Conservation (phyloP, 1,284 basidiomycete genomes). For the Xerocomus amazonicus region DNA sequence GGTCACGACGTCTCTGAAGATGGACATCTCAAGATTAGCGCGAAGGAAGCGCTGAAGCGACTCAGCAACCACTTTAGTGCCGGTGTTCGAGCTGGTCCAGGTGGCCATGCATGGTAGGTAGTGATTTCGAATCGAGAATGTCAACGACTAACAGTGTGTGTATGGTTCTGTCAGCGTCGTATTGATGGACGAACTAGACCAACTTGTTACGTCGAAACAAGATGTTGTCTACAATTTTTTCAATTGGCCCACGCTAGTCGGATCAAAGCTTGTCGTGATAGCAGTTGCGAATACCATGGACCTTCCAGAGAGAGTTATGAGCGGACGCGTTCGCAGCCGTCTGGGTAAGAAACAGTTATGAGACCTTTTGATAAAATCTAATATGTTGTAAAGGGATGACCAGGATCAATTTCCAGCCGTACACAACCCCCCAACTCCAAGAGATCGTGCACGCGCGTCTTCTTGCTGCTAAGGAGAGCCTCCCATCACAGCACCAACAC, state of each 20-base stretch:
- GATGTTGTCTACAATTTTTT: conserved; percentile 99
- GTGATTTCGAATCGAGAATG: conserved; percentile 9
- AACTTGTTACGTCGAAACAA: conserved; percentile 92
- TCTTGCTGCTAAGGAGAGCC: conserved; percentile 50
- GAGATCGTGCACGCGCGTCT: conserved; percentile 86
- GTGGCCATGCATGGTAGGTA: conserved; percentile 64
- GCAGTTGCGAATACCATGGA: conserved; percentile 99
- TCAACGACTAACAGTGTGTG: not conserved
- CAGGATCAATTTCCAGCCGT: conserved; percentile 93
- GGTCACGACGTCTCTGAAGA: conserved; percentile 63
- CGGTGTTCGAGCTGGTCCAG: conserved; percentile 54
- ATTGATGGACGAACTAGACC: conserved; percentile 97
- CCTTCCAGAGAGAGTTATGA: conserved; percentile 91
- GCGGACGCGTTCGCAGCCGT: conserved; percentile 87
- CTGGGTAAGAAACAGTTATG: conserved; percentile 56
- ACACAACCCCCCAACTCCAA: conserved; percentile 77
- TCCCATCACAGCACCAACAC: conserved; percentile 32
- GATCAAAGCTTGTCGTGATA: conserved; percentile 88
- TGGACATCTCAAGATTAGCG: conserved; percentile 60
- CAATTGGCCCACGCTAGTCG: conserved; percentile 94
- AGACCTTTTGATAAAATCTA: not conserved
- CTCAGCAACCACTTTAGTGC: conserved; percentile 62
- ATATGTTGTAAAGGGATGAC: conserved; percentile 68
- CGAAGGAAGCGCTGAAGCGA: conserved; percentile 69
- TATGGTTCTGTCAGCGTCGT: conserved; percentile 65